Conservation (phyloP, 352 stramenopile species). For the Globisporangium recalcitrans region DNA sequence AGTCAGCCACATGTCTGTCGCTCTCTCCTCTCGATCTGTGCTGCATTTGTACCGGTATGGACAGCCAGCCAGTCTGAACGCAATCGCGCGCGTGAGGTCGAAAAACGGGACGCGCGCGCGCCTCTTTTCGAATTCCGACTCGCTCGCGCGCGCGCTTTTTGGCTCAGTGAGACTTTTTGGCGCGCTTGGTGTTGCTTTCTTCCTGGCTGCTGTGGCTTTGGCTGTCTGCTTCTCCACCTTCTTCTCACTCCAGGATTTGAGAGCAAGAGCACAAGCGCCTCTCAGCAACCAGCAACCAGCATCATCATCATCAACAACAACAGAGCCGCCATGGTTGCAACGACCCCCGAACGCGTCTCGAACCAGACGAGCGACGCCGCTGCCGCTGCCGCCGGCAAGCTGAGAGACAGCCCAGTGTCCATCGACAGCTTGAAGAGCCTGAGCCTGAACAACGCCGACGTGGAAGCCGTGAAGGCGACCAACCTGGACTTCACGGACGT, state of each 20-base stretch:
- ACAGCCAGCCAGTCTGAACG: not conserved
- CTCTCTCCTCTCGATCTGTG: not conserved
- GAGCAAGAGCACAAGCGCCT: slow-evolving; percentile 15
- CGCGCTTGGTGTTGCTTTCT: slow-evolving; percentile 4
- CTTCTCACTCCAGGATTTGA: slow-evolving; percentile 15
- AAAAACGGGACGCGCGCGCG: slow-evolving; percentile 10
- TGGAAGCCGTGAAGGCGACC: too few species aligned
- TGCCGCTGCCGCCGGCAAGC: too few species aligned
- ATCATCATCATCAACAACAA: not conserved
- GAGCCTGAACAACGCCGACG: too few species aligned
- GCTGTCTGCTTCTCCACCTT: not conserved
- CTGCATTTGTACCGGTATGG: not conserved
- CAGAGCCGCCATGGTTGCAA: too few species aligned
- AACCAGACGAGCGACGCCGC: too few species aligned
- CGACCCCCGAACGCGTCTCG: too few species aligned
- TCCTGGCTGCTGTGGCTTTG: not conserved
- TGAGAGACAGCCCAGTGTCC: too few species aligned
- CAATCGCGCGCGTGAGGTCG: not conserved
- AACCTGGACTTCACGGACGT: too few species aligned
- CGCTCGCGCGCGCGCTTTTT: slow-evolving; percentile 21
- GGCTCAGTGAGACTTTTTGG: not conserved
- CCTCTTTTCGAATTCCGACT: slow-evolving; percentile 15
- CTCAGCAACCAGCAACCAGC: not conserved
- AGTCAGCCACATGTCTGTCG: not conserved
- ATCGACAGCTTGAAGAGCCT: too few species aligned